A percentile compares a stretch with the other conserved stretches of the same genome.
Evolutionary conservation across 2,329 filamentous ascomycete genomes (phyloP).

Genomic region (Gliomastix tumulicola): DNA sequence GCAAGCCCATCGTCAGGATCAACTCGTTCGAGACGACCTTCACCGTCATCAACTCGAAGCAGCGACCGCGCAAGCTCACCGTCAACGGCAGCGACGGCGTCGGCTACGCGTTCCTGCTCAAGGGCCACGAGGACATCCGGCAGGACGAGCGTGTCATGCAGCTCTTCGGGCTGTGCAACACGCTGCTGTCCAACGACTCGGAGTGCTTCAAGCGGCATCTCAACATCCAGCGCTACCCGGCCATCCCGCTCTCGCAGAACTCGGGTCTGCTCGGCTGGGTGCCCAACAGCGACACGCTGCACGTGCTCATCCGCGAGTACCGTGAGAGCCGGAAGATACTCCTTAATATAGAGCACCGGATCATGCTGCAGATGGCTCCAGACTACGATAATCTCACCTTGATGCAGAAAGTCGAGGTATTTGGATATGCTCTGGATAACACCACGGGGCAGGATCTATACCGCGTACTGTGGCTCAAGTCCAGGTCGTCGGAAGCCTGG

Average conservation of each 20-base stretch:
- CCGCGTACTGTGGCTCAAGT: conserved; percentile 97
- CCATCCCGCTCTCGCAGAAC: conserved; percentile 94
- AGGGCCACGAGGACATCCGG: conserved; percentile 98
- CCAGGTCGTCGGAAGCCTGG: conserved; percentile 96
- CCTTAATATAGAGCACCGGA: conserved; percentile 97
- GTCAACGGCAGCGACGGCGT: conserved; percentile 84
- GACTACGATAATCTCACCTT: conserved; percentile 98
- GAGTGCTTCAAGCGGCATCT: conserved; percentile 97
- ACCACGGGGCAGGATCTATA: conserved; percentile 98
- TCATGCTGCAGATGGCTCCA: conserved; percentile 99
- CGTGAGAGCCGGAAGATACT: conserved; percentile 95
- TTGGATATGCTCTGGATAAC: conserved; percentile 97
- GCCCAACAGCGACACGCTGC: conserved; percentile 93
- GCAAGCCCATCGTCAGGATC: conserved; percentile 73
- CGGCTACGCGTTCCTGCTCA: conserved; percentile 82
- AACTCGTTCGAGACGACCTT: conserved; percentile 85
- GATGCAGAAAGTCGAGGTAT: conserved; percentile 99
- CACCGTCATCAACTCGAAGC: conserved; percentile 92
- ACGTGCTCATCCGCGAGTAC: conserved; percentile 95
- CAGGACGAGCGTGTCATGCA: conserved; percentile 99
- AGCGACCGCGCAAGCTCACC: conserved; percentile 83
- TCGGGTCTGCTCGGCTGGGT: conserved; percentile 96
- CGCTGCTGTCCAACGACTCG: conserved; percentile 83
- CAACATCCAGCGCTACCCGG: conserved; percentile 90
- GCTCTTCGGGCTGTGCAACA: conserved; percentile 95